Evolutionary conservation across 2,329 filamentous ascomycete species (phyloP), one percentile per base, ranked within the genome.

Genomic region (Hypoxylon sp.): DNA sequence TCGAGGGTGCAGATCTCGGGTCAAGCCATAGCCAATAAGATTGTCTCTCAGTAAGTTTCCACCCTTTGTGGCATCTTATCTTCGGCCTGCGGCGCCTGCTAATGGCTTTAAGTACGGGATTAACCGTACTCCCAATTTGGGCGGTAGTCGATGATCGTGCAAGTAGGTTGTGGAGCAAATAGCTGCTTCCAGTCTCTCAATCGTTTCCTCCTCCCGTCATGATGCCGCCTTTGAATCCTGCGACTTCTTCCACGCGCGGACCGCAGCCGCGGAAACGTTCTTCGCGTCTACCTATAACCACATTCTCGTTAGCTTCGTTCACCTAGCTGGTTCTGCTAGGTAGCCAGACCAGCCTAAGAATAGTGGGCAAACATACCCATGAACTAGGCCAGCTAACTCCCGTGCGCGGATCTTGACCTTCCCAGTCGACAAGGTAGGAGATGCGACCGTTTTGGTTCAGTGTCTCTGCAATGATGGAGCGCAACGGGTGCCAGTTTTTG

Each of bases 401-500:
- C 2, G 75, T 75, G 3, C 64, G 69, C 11, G 75, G 72, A 35
- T 77, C 69, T 8, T 17, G 17, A 5, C 75, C 75, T 31, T 77
- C 73, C 77, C 77, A 78, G 50, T 77, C 75, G 0, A 78, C 73
- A 4, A 78, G 65, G 62, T 77, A 78, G 7, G 66, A 40, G 8
- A 58, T 10, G 1, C 30, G 14, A 2, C 65, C 64, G 4, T 42
- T 66, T 5, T 3, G 20, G 10, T 58, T 37, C 27, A 63, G 56
- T 3, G 42, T 60, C 54, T 77, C 73, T 11, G 62, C 60, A 20
- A 74, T 48, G 42, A 78, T 76, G 10, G 69, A 59, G 14, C 63
- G 66, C 6, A 78, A 61, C 3, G 54, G 22, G 35, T 77, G 67
- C 75, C 75, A 77, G 25, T 73, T 74, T 11, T 68, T 68, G 13